phyloP scores from a whole-genome alignment of 2,329 filamentous ascomycete genomes.

The Colletotrichum melonis region DNA sequence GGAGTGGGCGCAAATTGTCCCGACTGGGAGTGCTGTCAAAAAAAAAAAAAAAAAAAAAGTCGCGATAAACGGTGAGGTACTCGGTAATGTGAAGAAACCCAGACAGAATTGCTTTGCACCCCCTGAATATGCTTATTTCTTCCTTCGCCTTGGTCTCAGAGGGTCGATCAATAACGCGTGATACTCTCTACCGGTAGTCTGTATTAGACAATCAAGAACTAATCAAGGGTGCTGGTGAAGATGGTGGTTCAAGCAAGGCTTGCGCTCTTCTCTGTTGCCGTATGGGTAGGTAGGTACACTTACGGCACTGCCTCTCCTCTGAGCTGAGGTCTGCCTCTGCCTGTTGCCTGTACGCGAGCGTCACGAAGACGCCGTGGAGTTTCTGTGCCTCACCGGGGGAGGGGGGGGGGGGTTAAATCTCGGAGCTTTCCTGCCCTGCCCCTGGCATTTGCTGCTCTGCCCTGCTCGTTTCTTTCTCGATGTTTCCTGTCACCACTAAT shows the following conservation, averaged over 20 bases:
- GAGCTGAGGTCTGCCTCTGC: not conserved
- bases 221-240: not conserved
- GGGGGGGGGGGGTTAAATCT: not conserved
- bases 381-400: not conserved
- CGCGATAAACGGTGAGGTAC: not conserved
- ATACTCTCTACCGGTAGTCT: not conserved
- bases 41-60: not conserved
- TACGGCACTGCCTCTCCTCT: not conserved
- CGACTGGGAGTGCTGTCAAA: slow-evolving; percentile 23
- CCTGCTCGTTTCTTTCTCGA: not conserved
- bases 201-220: slow-evolving; percentile 2
- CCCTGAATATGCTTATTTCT: slow-evolving; percentile 22
- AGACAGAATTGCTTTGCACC: not conserved
- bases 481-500: slow-evolving; percentile 26
- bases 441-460: slow-evolving; percentile 4
- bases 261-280: not conserved
- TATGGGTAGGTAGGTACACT: not conserved
- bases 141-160: slow-evolving; percentile 4
- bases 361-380: not conserved
- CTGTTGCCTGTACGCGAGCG: slow-evolving; percentile 13
- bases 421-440: slow-evolving; percentile 30
- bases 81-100: not conserved
- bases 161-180: slow-evolving; percentile 18
- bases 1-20: slow-evolving; percentile 35
- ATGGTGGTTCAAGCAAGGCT: not conserved